These are phyloP conservation scores for Penicillium subrubescens DNA, from an alignment of 495 filamentous ascomycete species.

Conservation along the genomic window DNA sequence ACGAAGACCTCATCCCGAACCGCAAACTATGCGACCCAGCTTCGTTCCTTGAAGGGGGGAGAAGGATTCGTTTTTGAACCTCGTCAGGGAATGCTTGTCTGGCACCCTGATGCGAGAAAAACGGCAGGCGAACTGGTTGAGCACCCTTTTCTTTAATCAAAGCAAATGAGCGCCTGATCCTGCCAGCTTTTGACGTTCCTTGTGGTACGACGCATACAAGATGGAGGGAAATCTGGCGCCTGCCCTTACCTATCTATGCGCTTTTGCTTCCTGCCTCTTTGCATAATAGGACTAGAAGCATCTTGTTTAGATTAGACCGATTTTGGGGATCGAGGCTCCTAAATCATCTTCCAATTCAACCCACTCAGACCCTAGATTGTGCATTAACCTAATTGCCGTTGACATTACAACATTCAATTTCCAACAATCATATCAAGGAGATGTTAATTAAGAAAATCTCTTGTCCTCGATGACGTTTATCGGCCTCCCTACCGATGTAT, in stretches of 20 bases:
- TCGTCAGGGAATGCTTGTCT: conserved; percentile 45
- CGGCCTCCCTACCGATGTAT: not conserved
- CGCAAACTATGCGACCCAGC: conserved; percentile 34
- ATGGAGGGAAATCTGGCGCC: too few relatives aligned
- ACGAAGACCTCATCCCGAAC: conserved; percentile 37
- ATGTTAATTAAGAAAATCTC: not conserved
- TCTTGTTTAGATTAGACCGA: too few relatives aligned
- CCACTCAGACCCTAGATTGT: too few relatives aligned
- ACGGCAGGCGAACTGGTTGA: conserved; percentile 37
- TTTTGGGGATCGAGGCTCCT: too few relatives aligned
- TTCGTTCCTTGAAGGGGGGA: conserved; percentile 39
- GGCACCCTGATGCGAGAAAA: conserved; percentile 38
- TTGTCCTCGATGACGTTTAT: not conserved
- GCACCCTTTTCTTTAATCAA: conserved; percentile 43
- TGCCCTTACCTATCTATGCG: too few relatives aligned
- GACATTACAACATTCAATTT: too few relatives aligned
- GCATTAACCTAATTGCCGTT: too few relatives aligned
- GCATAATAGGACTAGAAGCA: too few relatives aligned
- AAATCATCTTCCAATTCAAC: too few relatives aligned
- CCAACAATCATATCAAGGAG: too few relatives aligned
- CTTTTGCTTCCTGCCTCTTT: too few relatives aligned
- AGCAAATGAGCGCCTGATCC: conserved; percentile 32
- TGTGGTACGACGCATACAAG: too few relatives aligned
- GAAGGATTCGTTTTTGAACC: conserved; percentile 44
- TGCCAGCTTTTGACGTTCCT: conserved; percentile 18